phyloP scores from a whole-genome alignment of 2,329 filamentous ascomycete species.

The Boeremia lycopersici region DNA sequence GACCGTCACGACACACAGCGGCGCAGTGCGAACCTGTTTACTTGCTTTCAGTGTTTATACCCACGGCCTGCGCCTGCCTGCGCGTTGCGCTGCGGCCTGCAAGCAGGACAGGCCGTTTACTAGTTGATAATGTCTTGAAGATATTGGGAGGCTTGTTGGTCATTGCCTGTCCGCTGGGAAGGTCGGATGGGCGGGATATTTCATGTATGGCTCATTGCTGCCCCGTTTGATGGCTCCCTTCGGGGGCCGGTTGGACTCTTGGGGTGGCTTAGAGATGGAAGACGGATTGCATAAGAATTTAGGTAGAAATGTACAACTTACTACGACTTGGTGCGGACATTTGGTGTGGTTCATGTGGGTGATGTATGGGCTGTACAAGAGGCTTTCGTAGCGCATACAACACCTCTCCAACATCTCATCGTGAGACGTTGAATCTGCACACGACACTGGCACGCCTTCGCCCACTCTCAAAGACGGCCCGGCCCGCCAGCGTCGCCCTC shows the following conservation, averaged over 20 bases:
- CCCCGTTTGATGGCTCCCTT: constrained; percentile 8
- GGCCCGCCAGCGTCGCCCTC: too few relatives aligned
- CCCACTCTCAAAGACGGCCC: too few relatives aligned
- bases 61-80: constrained; percentile 10
- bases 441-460: too few relatives aligned
- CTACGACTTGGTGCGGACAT: background rate
- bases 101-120: constrained; percentile 8
- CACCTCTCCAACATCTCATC: too few relatives aligned
- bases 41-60: constrained; percentile 29
- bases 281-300: constrained; percentile 6
- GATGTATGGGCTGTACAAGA: too few relatives aligned
- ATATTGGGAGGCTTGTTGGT: constrained; percentile 24
- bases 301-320: constrained; percentile 12
- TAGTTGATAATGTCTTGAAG: constrained; percentile 37
- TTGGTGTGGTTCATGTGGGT: too few relatives aligned
- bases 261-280: constrained; percentile 11
- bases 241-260: constrained; percentile 4
- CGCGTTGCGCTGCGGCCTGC: background rate
- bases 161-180: constrained; percentile 24
- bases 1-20: background rate
- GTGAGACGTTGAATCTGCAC: too few relatives aligned
- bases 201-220: constrained; percentile 6
- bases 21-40: constrained; percentile 4
- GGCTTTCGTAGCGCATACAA: too few relatives aligned
- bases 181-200: constrained; percentile 23